Conservation (phyloP, 78 protist species). For the Mastigamoeba balamuthi region DNA sequence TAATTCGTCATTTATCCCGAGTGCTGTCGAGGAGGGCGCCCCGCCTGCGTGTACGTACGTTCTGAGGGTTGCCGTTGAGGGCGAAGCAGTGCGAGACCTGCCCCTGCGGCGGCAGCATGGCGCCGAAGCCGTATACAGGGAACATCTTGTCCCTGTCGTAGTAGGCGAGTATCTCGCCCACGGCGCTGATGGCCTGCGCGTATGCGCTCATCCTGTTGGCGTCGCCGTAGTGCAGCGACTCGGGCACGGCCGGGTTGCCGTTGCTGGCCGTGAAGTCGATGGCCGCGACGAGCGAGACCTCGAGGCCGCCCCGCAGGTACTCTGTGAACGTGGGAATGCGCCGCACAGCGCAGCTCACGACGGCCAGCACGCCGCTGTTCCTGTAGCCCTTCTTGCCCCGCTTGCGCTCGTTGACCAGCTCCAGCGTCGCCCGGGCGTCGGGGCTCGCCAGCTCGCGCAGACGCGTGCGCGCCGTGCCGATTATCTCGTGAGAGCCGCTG, state of each 20-base stretch:
- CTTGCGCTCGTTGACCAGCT: too few species aligned
- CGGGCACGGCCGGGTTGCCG: slow-evolving; percentile 15
- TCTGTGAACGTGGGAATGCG: slow-evolving; percentile 38
- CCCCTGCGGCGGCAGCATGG: not conserved
- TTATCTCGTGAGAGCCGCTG: too few species aligned
- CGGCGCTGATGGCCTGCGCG: slow-evolving; percentile 39
- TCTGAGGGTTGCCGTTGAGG: not conserved
- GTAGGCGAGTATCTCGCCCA: slow-evolving; percentile 33
- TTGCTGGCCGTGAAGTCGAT: slow-evolving; percentile 84
- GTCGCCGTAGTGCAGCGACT: slow-evolving; percentile 59
- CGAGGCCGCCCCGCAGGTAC: slow-evolving; percentile 57
- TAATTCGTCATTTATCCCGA: too few species aligned
- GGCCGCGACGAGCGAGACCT: slow-evolving; percentile 50
- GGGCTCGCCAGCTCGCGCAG: too few species aligned
- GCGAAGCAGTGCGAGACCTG: slow-evolving; percentile 49
- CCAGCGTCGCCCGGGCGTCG: too few species aligned
- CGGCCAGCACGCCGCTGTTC: not conserved
- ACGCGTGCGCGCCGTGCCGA: too few species aligned
- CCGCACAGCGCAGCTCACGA: not conserved
- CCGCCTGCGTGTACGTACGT: not conserved
- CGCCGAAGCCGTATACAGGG: slow-evolving; percentile 81
- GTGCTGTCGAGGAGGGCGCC: not conserved
- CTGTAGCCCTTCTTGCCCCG: too few species aligned
- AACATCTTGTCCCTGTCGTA: slow-evolving; percentile 60
- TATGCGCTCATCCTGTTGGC: slow-evolving; percentile 29